Conservation (phyloP, 2,329 filamentous ascomycete genomes). For the Claviceps quebecensis region DNA sequence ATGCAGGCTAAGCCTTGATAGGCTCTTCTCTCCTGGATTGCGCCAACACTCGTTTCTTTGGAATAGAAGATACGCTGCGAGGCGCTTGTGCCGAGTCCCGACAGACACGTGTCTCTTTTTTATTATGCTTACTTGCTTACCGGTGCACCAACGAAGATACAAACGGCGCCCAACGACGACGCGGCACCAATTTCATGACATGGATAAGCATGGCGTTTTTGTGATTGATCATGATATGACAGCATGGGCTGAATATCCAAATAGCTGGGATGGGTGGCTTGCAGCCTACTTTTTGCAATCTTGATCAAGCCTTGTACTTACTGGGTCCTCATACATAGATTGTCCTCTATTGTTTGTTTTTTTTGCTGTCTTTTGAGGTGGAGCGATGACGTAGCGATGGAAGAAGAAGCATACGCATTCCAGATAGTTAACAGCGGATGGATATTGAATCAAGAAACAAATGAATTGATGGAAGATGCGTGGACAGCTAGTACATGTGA, state of each 20-base stretch:
- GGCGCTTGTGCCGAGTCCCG: no score
- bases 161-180: neutral
- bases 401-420: neutral
- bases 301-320: neutral
- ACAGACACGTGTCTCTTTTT: no score
- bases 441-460: no score
- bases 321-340: neutral
- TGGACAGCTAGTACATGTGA: no score
- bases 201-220: neutral
- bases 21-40: no score
- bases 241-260: neutral
- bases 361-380: neutral
- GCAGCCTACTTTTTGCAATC: neutral
- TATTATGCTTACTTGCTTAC: neutral
- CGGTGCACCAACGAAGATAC: neutral
- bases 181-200: neutral
- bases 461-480: no score
- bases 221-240: neutral
- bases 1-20: no score
- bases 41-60: no score
- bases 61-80: no score
- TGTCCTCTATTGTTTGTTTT: neutral
- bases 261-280: neutral
- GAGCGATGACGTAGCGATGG: neutral
- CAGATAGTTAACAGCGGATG: no score